A percentile compares a stretch with the other conserved stretches of the same genome.
These are phyloP conservation scores for Boletus sp. DNA, from an alignment of 1,284 basidiomycete species.

Conservation along the genomic window DNA sequence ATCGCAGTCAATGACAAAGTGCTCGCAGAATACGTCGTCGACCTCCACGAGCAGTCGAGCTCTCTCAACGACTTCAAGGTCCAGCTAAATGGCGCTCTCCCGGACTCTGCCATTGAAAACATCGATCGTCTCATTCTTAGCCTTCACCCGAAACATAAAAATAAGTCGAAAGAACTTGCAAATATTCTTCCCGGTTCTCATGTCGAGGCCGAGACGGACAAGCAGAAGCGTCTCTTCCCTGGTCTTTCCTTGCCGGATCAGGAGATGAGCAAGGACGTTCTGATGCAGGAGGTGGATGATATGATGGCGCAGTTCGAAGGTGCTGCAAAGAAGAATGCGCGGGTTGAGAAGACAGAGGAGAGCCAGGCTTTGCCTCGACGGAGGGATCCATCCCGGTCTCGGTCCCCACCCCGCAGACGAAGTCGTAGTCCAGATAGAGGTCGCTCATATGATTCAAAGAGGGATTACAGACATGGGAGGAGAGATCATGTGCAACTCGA, in stretches of 20 bases:
- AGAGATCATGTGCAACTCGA: constrained; percentile 52
- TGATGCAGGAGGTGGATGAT: constrained; percentile 81
- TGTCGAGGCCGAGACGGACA: constrained; percentile 56
- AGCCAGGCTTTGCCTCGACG: constrained; percentile 57
- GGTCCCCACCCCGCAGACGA: constrained; percentile 45
- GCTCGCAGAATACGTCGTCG: constrained; percentile 92
- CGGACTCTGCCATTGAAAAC: constrained; percentile 86
- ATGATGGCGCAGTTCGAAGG: constrained; percentile 77
- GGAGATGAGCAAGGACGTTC: constrained; percentile 62
- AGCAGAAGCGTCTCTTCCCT: constrained; percentile 84
- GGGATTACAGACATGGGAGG: constrained; percentile 38
- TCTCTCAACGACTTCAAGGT: constrained; percentile 76
- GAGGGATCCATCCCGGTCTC: constrained; percentile 43
- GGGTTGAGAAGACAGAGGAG: constrained; percentile 44
- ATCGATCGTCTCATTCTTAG: constrained; percentile 92
- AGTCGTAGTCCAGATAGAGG: constrained; percentile 55
- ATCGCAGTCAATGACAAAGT: constrained; percentile 84
- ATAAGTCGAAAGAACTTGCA: constrained; percentile 49
- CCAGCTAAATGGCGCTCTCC: constrained; percentile 82
- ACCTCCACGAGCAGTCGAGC: constrained; percentile 82
- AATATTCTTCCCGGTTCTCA: constrained; percentile 40
- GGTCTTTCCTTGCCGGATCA: constrained; percentile 85
- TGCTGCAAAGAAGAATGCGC: constrained; percentile 58
- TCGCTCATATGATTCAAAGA: constrained; percentile 43
- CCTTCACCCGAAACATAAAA: constrained; percentile 96